Conservation (phyloP, 1,284 basidiomycete genomes). For the Marasmius tenuissimus region DNA sequence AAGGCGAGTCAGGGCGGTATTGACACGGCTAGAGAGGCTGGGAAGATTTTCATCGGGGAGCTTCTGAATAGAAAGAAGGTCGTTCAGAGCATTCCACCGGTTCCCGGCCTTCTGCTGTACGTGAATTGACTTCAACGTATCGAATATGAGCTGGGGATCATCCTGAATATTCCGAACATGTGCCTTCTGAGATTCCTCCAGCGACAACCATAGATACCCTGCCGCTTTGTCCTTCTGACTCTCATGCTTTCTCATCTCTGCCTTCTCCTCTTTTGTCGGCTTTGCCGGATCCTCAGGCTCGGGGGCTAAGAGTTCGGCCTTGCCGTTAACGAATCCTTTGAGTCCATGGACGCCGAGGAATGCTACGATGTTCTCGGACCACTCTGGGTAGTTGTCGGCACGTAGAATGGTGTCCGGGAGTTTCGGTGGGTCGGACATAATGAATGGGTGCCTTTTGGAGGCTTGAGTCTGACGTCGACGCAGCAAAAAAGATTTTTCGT, state of each 20-base stretch:
- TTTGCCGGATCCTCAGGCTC: neutral
- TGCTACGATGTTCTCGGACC: neutral
- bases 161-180: constrained; percentile 5
- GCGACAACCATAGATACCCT: neutral
- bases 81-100: constrained; percentile 7
- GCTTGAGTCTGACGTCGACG: constrained; percentile 7
- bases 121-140: constrained; percentile 2
- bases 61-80: constrained; percentile 9
- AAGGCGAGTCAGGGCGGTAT: too few relatives aligned
- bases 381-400: neutral
- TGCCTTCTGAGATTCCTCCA: constrained; percentile 6
- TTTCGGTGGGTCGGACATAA: neutral
- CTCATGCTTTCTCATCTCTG: neutral
- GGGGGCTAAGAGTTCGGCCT: neutral
- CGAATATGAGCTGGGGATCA: constrained; percentile 6
- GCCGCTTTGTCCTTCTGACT: constrained; percentile 2
- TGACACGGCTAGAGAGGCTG: neutral
- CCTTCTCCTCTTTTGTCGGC: neutral
- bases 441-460: constrained; percentile 4
- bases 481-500: neutral
- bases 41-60: constrained; percentile 4
- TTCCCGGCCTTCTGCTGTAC: constrained; percentile 7
- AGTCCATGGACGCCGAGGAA: neutral
- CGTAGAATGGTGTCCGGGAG: neutral
- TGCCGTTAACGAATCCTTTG: neutral